Percentiles rank a stretch among this genome's conserved stretches.
Conservation (phyloP, 768 basidiomycete species). For the Pseudohyphozyma bogoriensis region DNA sequence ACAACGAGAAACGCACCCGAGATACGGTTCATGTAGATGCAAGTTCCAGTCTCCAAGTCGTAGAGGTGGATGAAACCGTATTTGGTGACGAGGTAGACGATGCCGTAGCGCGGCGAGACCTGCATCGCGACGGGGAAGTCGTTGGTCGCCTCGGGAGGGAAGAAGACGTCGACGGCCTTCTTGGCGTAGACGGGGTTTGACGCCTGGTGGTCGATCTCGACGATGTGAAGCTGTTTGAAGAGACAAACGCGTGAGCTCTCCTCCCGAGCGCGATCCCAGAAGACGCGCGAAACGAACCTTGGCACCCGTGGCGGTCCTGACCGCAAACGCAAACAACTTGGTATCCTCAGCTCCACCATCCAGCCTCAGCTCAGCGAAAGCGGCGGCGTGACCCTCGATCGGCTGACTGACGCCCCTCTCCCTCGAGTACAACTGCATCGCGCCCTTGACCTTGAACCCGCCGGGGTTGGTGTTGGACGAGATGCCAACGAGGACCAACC, state of each 20-base stretch:
- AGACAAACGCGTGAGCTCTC: conserved; percentile 3
- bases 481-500: conserved; percentile 94
- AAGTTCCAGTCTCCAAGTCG: conserved; percentile 91
- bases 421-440: conserved; percentile 91
- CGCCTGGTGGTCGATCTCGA: conserved; percentile 92
- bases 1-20: too few relatives aligned
- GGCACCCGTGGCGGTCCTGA: conserved; percentile 90
- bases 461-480: conserved; percentile 87
- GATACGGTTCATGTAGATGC: conserved; percentile 99
- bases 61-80: conserved; percentile 99
- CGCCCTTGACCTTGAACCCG: conserved; percentile 96
- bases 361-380: conserved; percentile 82
- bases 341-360: conserved; percentile 77
- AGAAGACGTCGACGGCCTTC: conserved; percentile 98
- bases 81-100: conserved; percentile 94
- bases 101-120: conserved; percentile 83
- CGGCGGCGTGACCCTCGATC: conserved; percentile 95
- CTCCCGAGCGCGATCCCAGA: neutral
- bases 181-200: conserved; percentile 88
- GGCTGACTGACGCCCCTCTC: conserved; percentile 92
- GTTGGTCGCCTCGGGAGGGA: conserved; percentile 93
- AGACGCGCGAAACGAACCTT: conserved; percentile 55
- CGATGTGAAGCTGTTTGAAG: conserved; percentile 71
- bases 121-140: conserved; percentile 99
- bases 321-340: conserved; percentile 90